Percentiles rank a stretch among this genome's conserved stretches.
These are phyloP conservation scores for Mucor plumbeus DNA, from an alignment of 371 early-diverging fungal genomes.

Conservation along the genomic window DNA sequence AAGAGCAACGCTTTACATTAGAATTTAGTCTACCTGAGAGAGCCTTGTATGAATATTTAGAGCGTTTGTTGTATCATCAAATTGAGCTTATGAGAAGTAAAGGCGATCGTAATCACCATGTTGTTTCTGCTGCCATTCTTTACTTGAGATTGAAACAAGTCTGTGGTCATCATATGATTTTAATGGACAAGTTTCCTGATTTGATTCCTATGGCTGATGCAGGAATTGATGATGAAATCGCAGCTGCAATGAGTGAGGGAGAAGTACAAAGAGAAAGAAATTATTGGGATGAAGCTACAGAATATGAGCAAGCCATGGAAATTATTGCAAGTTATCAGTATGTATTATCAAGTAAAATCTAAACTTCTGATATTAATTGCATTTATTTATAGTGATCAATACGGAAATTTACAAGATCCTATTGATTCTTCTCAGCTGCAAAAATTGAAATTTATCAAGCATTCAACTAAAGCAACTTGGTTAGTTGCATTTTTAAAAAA, in stretches of 20 bases:
- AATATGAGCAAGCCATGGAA: conserved; percentile 33
- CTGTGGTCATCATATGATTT: conserved; percentile 44
- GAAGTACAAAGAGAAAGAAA: conserved; percentile 16
- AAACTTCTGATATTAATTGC: not conserved
- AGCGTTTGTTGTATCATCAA: conserved; percentile 40
- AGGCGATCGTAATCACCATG: conserved; percentile 20
- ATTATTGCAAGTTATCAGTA: conserved; percentile 49
- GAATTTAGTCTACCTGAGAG: conserved; percentile 43
- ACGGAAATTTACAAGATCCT: conserved; percentile 23
- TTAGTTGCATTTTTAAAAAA: conserved; percentile 30
- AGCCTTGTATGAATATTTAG: conserved; percentile 51
- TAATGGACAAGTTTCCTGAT: conserved; percentile 45
- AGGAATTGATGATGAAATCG: conserved; percentile 10
- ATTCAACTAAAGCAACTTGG: conserved; percentile 49
- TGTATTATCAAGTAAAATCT: not conserved
- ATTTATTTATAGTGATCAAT: conserved; percentile 38
- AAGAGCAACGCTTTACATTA: conserved; percentile 38
- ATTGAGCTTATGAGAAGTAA: conserved; percentile 12
- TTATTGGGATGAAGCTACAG: conserved; percentile 31
- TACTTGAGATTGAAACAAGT: conserved; percentile 52
- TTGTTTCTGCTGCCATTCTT: conserved; percentile 30
- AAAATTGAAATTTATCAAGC: conserved; percentile 31
- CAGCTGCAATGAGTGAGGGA: conserved; percentile 5
- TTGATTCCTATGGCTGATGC: conserved; percentile 34
- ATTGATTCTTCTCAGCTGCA: conserved; percentile 40